Conservation (phyloP, 345 rosid species). For the Linum tenue region DNA sequence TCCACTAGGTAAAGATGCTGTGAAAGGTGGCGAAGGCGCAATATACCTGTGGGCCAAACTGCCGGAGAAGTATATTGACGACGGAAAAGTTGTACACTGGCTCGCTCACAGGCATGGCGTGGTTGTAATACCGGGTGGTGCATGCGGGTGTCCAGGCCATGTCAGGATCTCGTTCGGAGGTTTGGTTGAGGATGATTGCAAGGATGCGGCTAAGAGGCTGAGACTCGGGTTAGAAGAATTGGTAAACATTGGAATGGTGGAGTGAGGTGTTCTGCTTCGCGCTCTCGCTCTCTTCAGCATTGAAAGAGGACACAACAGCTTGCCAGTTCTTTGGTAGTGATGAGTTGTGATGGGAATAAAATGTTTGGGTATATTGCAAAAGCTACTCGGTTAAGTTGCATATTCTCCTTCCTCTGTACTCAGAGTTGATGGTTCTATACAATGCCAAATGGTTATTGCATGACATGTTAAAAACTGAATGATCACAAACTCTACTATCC, state of each 20-base stretch:
- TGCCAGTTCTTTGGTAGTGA: too few relatives aligned
- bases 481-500: too few relatives aligned
- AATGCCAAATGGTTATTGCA: too few relatives aligned
- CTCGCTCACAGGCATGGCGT: conserved; percentile 73
- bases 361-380: too few relatives aligned
- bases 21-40: conserved; percentile 93
- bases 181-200: conserved; percentile 50
- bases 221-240: conserved; percentile 67
- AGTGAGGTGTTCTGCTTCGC: background rate
- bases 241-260: conserved; percentile 45
- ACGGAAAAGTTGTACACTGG: conserved; percentile 70
- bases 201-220: conserved; percentile 59
- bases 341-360: too few relatives aligned
- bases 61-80: conserved; percentile 41
- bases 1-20: conserved; percentile 62
- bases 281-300: too few relatives aligned
- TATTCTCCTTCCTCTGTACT: too few relatives aligned
- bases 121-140: conserved; percentile 71
- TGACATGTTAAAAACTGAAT: too few relatives aligned
- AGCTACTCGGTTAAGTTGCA: too few relatives aligned
- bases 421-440: too few relatives aligned
- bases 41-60: conserved; percentile 90
- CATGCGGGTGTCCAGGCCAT: conserved; percentile 64
- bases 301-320: too few relatives aligned
- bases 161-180: conserved; percentile 81